Percentiles rank a stretch among this genome's conserved stretches.
These are phyloP conservation scores for Agaricus bisporus DNA, from an alignment of 768 basidiomycete species.

Conservation along the genomic window DNA sequence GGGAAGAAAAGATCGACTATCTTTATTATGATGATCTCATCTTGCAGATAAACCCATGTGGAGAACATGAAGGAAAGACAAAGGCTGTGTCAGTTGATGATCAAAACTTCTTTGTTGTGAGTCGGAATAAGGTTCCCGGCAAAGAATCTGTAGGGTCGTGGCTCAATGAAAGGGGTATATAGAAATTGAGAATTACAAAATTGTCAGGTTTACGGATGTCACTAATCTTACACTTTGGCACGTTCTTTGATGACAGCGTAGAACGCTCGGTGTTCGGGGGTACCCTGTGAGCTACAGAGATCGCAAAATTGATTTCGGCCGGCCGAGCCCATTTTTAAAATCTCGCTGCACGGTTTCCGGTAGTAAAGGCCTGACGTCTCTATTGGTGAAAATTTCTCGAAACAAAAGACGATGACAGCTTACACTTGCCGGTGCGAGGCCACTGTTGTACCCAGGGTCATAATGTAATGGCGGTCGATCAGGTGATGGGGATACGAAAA, in stretches of 20 bases:
- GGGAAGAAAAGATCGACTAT: conserved; percentile 1
- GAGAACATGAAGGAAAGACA: neutral
- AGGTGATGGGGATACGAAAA: conserved; percentile 42
- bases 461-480: conserved; percentile 30
- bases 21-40: conserved; percentile 2
- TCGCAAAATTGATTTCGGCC: neutral
- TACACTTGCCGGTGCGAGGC: conserved; percentile 6
- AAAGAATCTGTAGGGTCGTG: conserved; percentile 7
- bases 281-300: neutral
- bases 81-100: conserved; percentile 9
- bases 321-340: neutral
- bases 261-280: neutral
- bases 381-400: neutral
- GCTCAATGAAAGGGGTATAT: conserved; percentile 5
- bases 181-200: conserved; percentile 7
- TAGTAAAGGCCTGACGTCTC: neutral
- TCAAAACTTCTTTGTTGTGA: conserved; percentile 3
- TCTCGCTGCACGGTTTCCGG: neutral
- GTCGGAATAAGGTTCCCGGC: conserved; percentile 10
- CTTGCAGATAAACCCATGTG: conserved; percentile 7
- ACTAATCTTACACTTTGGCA: conserved; percentile 11
- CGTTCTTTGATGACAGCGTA: neutral
- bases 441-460: conserved; percentile 15
- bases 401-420: neutral
- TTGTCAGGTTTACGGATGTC: conserved; percentile 7